Percentiles rank a stretch among this genome's conserved stretches.
These are phyloP conservation scores for Thelonectria olida DNA, from an alignment of 2,329 filamentous ascomycete species.

Conservation along the genomic window DNA sequence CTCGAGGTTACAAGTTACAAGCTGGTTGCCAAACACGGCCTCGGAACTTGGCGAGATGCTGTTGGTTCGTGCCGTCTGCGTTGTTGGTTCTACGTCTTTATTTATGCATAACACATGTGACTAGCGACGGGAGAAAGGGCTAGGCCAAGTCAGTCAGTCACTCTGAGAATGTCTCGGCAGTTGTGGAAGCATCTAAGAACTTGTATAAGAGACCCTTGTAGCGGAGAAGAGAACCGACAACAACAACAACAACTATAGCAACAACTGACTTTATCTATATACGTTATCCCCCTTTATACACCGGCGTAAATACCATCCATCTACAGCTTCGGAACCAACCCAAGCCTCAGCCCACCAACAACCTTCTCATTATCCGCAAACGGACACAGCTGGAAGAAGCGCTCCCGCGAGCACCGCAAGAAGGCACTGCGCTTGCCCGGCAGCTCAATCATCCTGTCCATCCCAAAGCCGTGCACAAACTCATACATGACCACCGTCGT, in stretches of 20 bases:
- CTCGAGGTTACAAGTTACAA: no score
- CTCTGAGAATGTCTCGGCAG: not conserved
- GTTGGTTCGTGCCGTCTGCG: no score
- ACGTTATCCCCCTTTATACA: not conserved
- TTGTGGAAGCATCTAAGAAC: no score
- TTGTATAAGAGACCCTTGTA: no score
- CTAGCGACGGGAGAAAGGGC: not conserved
- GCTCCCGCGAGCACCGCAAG: conserved; percentile 70
- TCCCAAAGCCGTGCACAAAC: conserved; percentile 75
- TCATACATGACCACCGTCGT: conserved; percentile 78
- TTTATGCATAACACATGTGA: not conserved
- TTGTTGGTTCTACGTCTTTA: not conserved
- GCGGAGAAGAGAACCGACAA: no score
- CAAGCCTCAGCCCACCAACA: conserved; percentile 62
- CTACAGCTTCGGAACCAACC: conserved; percentile 63
- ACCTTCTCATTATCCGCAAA: conserved; percentile 65
- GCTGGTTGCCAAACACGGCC: no score
- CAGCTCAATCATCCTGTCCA: conserved; percentile 78
- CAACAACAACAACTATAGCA: no score
- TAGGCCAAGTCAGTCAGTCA: not conserved
- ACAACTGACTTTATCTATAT: not conserved
- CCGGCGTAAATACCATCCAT: no score
- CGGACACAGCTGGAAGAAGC: conserved; percentile 75
- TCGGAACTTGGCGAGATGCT: not conserved
- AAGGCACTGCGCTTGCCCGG: conserved; percentile 77